Percentiles rank a stretch among this genome's conserved stretches.
Evolutionary conservation across 2,329 filamentous ascomycete genomes (phyloP).

Genomic region (Cryphonectria parasitica): DNA sequence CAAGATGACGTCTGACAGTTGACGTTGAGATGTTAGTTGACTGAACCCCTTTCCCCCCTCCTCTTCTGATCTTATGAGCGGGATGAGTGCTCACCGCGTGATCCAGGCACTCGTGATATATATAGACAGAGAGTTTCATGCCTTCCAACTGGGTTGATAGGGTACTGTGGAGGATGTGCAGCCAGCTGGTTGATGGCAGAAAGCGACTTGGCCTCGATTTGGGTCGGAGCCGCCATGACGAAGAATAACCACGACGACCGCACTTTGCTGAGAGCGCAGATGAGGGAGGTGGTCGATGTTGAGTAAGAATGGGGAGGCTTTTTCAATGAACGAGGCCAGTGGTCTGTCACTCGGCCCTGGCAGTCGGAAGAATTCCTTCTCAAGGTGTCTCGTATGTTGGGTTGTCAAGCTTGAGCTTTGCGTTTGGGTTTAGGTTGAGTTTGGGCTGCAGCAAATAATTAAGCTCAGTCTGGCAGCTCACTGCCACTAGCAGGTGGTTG

Average conservation of each 20-base stretch:
- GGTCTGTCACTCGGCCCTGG: not conserved
- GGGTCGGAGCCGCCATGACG: constrained; percentile 37
- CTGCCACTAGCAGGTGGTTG: not conserved
- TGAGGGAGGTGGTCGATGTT: not conserved
- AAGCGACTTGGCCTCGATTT: constrained; percentile 81
- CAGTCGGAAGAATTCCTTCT: not conserved
- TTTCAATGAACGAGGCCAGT: not conserved
- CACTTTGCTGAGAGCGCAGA: not conserved
- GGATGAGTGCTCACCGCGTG: constrained; percentile 65
- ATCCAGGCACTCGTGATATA: constrained; percentile 90
- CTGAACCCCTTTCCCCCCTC: not conserved
- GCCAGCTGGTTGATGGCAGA: constrained; percentile 80
- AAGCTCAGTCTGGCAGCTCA: not conserved
- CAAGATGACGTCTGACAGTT: constrained; percentile 77
- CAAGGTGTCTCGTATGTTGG: not conserved
- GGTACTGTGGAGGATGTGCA: constrained; percentile 84
- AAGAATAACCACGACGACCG: not conserved
- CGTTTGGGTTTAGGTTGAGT: not conserved
- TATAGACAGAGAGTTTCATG: constrained; percentile 81
- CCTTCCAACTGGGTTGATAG: constrained; percentile 70
- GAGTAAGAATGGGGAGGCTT: not conserved
- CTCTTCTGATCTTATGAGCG: not conserved
- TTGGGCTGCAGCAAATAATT: not conserved
- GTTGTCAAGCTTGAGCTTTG: not conserved
- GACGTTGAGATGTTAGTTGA: constrained; percentile 26